Evolutionary conservation across 2,329 filamentous ascomycete species (phyloP).

Genomic region (Ceratocystis harringtonii): DNA sequence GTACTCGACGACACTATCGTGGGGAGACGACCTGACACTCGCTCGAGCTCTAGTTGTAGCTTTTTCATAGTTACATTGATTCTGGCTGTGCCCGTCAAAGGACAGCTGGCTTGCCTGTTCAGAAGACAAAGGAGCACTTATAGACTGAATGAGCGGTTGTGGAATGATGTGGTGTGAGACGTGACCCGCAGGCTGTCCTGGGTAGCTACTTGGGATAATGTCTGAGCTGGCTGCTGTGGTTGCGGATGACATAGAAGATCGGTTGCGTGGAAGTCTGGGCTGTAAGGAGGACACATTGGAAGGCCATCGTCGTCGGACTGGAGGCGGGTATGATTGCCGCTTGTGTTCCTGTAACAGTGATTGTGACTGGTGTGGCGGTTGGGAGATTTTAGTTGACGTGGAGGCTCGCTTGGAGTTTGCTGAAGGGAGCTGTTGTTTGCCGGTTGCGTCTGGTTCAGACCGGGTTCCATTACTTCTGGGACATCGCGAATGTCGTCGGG

Average conservation of each 20-base stretch:
- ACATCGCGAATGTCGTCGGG: constrained; percentile 15
- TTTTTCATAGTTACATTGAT: not conserved
- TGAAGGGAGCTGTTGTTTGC: not conserved
- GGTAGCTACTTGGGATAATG: constrained; percentile 13
- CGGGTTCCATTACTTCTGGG: constrained; percentile 10
- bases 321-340: constrained; percentile 12
- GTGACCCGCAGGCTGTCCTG: constrained; percentile 15
- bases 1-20: constrained; percentile 17
- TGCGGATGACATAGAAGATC: constrained; percentile 9
- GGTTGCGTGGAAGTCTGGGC: constrained; percentile 17
- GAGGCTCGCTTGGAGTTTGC: not conserved
- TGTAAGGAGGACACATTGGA: constrained; percentile 16
- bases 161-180: constrained; percentile 11
- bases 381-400: not conserved
- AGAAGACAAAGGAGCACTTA: not conserved
- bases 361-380: not conserved
- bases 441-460: not conserved
- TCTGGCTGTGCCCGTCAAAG: not conserved
- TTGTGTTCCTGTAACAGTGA: not conserved
- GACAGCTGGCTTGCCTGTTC: not conserved
- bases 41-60: not conserved
- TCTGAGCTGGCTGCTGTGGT: not conserved
- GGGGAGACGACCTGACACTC: constrained; percentile 12
- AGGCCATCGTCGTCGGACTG: constrained; percentile 11
- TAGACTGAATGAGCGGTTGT: constrained; percentile 17